Evolutionary conservation across 805 yeast species (phyloP), one percentile per base, ranked within the genome.

Genomic region (Wickerhamomyces kurtzmanii): DNA sequence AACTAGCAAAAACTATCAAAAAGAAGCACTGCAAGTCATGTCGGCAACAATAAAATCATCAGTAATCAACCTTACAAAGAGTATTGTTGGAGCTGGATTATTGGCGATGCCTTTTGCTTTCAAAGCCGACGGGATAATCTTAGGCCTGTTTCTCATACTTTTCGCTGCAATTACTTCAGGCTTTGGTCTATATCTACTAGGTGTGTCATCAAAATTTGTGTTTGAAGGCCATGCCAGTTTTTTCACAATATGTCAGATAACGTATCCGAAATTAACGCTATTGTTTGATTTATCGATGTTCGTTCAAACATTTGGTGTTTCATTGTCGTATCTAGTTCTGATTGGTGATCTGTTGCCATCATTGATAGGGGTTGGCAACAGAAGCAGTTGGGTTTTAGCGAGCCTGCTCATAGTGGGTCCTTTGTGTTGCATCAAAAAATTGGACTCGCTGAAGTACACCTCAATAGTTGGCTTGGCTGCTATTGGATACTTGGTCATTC

Each of bases 61-160:
- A 3, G 56, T 71, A 12, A 59, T 80, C 29, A 79, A 76, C 51
- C 59, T 83, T 21, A 66, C 77, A 30, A 82, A 82, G 55, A 81
- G 91, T 15, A 78, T 82, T 31, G 65, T 82, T 9, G 93, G 93
- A 6, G 85, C 91, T 1, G 93, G 93, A 1, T 59, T 80, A 23
- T 61, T 81, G 15, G 84, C 87, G 10, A 70, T 81, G 57, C 87
- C 91, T 1, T 74, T 62, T 35, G 82, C 85, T 1, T 74, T 78
- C 53, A 62, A 65, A 31, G 65, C 78, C 16, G 84, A 80, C 47
- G 85, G 87, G 5, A 45, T 79, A 3, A 31, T 71, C 8, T 54
- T 74, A 15, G 91, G 91, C 3, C 39, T 63, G 0, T 23, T 60
- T 3, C 58, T 82, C 20, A 62, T 79, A 8, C 12, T 76, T 1